These are phyloP conservation scores for Salix koriyanagi DNA, from an alignment of 345 rosid genomes.

Conservation along the genomic window DNA sequence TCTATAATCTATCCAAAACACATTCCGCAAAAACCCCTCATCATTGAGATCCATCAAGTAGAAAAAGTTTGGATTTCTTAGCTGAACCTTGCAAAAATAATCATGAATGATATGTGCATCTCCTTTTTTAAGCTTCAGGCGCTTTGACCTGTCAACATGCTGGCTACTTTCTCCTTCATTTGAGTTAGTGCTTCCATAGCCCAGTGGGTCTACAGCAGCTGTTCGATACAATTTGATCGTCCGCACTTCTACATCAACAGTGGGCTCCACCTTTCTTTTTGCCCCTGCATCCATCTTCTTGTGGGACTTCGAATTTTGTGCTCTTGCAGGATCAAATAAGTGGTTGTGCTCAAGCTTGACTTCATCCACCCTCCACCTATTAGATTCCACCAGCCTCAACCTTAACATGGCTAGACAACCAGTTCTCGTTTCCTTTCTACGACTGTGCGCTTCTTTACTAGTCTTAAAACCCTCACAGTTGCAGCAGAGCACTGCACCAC, in stretches of 20 bases:
- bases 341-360: conserved; percentile 29
- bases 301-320: conserved; percentile 28
- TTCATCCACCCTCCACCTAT: conserved; percentile 29
- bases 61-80: conserved; percentile 58
- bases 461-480: conserved; percentile 28
- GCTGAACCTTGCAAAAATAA: conserved; percentile 61
- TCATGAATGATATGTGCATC: conserved; percentile 52
- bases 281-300: conserved; percentile 45
- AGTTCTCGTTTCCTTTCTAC: conserved; percentile 26
- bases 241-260: conserved; percentile 49
- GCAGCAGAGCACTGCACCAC: conserved; percentile 29
- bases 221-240: conserved; percentile 57
- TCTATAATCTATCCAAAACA: conserved; percentile 61
- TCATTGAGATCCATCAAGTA: conserved; percentile 73
- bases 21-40: conserved; percentile 57
- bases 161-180: conserved; percentile 25
- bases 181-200: conserved; percentile 34
- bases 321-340: conserved; percentile 20
- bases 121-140: conserved; percentile 52
- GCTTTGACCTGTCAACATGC: conserved; percentile 28
- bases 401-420: conserved; percentile 29
- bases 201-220: conserved; percentile 47
- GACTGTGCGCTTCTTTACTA: conserved; percentile 21
- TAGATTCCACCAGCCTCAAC: conserved; percentile 26
- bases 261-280: conserved; percentile 43